These are phyloP conservation scores for Buxus sempervirens DNA, from an alignment of 164 flowering plant species.

Conservation along the genomic window DNA sequence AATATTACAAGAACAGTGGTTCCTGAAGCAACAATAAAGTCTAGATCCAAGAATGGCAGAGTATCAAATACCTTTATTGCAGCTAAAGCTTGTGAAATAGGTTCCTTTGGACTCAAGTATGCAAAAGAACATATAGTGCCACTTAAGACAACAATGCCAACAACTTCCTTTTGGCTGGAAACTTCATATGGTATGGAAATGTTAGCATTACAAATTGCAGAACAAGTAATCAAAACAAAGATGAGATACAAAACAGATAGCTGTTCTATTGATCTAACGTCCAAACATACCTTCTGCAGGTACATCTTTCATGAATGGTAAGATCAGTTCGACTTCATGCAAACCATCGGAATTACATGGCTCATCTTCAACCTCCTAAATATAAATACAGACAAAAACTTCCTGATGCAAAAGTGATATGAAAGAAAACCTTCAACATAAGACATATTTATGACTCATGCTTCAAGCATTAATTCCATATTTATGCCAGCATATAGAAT, in stretches of 20 bases:
- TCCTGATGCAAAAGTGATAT: neutral
- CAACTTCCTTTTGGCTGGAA: constrained; percentile 62
- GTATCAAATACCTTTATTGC: constrained; percentile 70
- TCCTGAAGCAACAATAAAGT: neutral
- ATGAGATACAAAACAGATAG: neutral
- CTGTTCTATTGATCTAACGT: neutral
- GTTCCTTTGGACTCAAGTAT: constrained; percentile 65
- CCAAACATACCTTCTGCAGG: constrained; percentile 47
- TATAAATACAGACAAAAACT: constrained; percentile 7
- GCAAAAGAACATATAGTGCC: constrained; percentile 79
- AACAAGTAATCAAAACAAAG: too few species aligned
- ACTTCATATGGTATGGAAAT: constrained; percentile 38
- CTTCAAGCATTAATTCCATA: neutral
- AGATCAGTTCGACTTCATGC: constrained; percentile 82
- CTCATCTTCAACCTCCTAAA: constrained; percentile 56
- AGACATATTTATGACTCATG: neutral
- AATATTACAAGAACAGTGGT: neutral
- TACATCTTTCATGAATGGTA: constrained; percentile 59
- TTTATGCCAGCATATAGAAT: neutral
- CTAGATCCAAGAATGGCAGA: constrained; percentile 1
- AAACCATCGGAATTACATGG: constrained; percentile 41
- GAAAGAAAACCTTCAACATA: neutral
- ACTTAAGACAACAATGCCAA: constrained; percentile 47
- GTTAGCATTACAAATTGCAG: constrained; percentile 7
- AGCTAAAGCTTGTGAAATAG: constrained; percentile 68